Evolutionary conservation across 1,284 basidiomycete genomes (phyloP), one percentile per base, ranked within the genome.

Genomic region (Moniliophthora roreri): DNA sequence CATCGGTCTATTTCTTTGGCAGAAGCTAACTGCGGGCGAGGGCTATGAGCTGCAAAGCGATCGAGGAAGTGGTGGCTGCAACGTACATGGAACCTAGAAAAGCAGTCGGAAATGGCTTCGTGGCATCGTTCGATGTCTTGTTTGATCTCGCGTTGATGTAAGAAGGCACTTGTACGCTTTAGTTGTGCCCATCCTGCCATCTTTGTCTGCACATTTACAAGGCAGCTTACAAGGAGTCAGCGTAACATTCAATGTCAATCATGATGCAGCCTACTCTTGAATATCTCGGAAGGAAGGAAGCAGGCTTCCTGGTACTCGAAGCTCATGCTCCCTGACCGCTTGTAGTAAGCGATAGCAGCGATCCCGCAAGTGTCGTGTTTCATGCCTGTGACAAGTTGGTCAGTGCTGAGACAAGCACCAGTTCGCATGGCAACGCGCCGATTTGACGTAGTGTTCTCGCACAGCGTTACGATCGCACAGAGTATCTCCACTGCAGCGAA

Each of bases 401-500:
- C 9, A 18, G 39, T 40, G 40, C 16, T 20, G 28, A 48, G 13
- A 32, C 10, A 3, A 7, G 11, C 20, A 20, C 23, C 8, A 36
- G 35, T 39, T 42, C 16, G 9, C 21, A 24, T 24, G 47, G 23
- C n/a, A 34, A 13, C 63, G n/a, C 57, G 74, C 80, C 70, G 73
- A 62, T 82, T 82, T 1, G 68, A 63, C 1, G 65, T 55, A 15
- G 80, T 76, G 56, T 77, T 74, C 45, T 74, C 70, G 59, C 79
- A 75, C 39, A 78, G 68, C 49, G 50, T 26, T 32, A 72, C 54
- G 23, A 80, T 63, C 35, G 59, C 66, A 38, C 70, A 70, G 6
- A 79, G 58, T 1, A 73, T 50, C 9, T 73, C 74, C 24, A 75
- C 69, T 10, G 72, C 70, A 11, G 74, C 71, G 10, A 62, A 66